Evolutionary conservation across 1,284 basidiomycete species (phyloP).

Genomic region (Tilletia setariae): DNA sequence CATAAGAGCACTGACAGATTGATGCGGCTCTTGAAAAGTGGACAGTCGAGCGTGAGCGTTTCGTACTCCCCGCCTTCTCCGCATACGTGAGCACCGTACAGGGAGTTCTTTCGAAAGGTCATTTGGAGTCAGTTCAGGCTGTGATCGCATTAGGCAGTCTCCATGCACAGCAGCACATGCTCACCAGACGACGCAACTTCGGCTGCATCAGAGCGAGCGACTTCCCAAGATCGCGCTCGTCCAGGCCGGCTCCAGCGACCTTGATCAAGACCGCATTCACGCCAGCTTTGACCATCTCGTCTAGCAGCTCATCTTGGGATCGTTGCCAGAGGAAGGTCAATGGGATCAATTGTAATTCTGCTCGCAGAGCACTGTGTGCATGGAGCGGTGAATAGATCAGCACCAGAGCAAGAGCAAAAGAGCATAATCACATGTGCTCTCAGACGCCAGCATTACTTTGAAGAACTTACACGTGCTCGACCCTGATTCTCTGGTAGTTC

Average conservation of each 20-base stretch:
- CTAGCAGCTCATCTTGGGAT: constrained; percentile 75
- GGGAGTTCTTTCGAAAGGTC: constrained; percentile 62
- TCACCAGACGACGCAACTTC: constrained; percentile 70
- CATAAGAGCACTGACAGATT: constrained; percentile 61
- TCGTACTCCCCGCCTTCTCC: constrained; percentile 99
- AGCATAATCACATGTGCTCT: no score
- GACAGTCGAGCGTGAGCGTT: constrained; percentile 83
- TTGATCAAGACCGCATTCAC: constrained; percentile 87
- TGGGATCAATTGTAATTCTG: constrained; percentile 71
- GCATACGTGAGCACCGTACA: constrained; percentile 89
- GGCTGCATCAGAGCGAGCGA: constrained; percentile 72
- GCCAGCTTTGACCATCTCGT: constrained; percentile 78
- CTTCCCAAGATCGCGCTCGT: constrained; percentile 71
- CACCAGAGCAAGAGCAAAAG: not conserved
- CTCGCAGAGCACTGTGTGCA: constrained; percentile 17
- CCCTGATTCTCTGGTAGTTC: constrained; percentile 92
- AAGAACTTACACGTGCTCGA: constrained; percentile 82
- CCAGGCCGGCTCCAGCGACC: constrained; percentile 89
- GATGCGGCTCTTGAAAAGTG: constrained; percentile 78
- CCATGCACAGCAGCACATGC: constrained; percentile 34
- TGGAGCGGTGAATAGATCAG: not conserved
- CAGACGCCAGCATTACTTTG: no score
- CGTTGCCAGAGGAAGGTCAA: constrained; percentile 93
- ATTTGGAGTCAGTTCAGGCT: not conserved
- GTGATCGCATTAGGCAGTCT: not conserved